phyloP scores from a whole-genome alignment of 495 filamentous ascomycete genomes.

The Penicillium alfredii region DNA sequence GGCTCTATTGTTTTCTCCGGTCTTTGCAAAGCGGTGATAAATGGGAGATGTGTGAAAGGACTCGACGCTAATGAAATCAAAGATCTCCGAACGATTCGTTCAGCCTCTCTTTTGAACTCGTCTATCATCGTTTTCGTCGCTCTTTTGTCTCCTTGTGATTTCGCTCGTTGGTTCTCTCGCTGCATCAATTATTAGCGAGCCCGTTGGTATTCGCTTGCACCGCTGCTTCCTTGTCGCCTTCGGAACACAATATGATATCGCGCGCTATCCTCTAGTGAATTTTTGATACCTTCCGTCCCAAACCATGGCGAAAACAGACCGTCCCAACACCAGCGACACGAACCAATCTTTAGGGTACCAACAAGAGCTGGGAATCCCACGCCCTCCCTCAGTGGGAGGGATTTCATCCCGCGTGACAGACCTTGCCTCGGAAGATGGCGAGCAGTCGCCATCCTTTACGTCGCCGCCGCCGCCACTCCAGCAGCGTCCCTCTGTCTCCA shows the following conservation, averaged over 20 bases:
- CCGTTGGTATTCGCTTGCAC: slow-evolving; percentile 1
- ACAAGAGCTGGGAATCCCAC: slow-evolving; percentile 38
- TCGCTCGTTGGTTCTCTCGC: slow-evolving; percentile 1
- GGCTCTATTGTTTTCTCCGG: slow-evolving; percentile 10
- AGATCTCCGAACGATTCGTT: slow-evolving; percentile 5
- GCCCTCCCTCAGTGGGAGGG: slow-evolving; percentile 46
- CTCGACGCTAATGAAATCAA: slow-evolving; percentile 6
- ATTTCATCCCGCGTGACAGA: slow-evolving; percentile 87
- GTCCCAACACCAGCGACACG: slow-evolving; percentile 23
- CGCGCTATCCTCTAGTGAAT: slow-evolving; percentile 11
- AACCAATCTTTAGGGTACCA: slow-evolving; percentile 18
- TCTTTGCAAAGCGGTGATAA: slow-evolving; percentile 14
- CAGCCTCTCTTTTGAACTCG: slow-evolving; percentile 6
- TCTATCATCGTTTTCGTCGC: slow-evolving; percentile 5
- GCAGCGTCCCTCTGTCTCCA: slow-evolving; percentile 41
- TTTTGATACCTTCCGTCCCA: background rate
- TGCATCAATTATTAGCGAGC: background rate
- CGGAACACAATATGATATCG: slow-evolving; percentile 19
- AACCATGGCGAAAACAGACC: slow-evolving; percentile 27
- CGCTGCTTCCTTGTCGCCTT: background rate
- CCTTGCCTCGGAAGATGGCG: slow-evolving; percentile 53
- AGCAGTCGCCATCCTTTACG: slow-evolving; percentile 35
- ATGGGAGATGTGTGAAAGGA: background rate
- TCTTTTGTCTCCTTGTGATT: slow-evolving; percentile 13
- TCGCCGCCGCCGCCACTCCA: slow-evolving; percentile 42